phyloP scores from a whole-genome alignment of 192 early-diverging fungal species.

The Linderina pennispora region DNA sequence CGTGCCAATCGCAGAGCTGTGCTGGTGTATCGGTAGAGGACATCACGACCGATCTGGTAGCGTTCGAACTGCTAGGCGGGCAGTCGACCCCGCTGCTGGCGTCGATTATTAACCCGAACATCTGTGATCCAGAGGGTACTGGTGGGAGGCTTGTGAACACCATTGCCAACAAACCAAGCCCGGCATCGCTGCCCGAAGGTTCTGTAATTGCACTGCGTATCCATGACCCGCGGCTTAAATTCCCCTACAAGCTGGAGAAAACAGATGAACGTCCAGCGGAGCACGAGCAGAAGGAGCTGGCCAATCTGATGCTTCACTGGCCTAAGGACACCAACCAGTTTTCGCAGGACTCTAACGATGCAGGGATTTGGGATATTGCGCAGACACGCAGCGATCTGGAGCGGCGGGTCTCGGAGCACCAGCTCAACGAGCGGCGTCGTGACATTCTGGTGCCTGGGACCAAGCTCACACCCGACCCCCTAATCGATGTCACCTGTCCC shows the following conservation, averaged over 20 bases:
- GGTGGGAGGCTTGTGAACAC: slow-evolving; percentile 7
- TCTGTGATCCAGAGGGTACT: background rate
- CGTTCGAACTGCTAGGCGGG: slow-evolving; percentile 81
- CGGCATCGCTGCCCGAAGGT: slow-evolving; percentile 74
- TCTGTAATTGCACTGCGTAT: slow-evolving; percentile 72
- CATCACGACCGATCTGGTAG: slow-evolving; percentile 51
- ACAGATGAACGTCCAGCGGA: background rate
- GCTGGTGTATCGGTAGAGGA: too few species aligned
- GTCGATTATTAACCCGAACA: slow-evolving; percentile 48
- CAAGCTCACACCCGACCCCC: slow-evolving; percentile 45
- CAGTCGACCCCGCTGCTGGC: slow-evolving; percentile 69
- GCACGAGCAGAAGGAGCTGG: slow-evolving; percentile 19
- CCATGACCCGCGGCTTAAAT: slow-evolving; percentile 76
- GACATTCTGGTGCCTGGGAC: slow-evolving; percentile 67
- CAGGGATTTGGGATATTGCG: slow-evolving; percentile 54
- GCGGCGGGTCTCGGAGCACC: slow-evolving; percentile 47
- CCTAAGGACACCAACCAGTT: slow-evolving; percentile 44
- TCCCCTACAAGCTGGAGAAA: slow-evolving; percentile 20
- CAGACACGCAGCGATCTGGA: slow-evolving; percentile 34
- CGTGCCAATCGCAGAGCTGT: background rate
- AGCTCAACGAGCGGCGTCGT: slow-evolving; percentile 52
- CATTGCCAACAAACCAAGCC: slow-evolving; percentile 43
- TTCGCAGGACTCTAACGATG: slow-evolving; percentile 13
- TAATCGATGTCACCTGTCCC: slow-evolving; percentile 64
- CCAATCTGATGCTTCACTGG: slow-evolving; percentile 52